A percentile compares a stretch with the other conserved stretches of the same genome.
These are phyloP conservation scores for Pseudoneurospora amorphoporcata DNA, from an alignment of 495 filamentous ascomycete species.

Conservation along the genomic window DNA sequence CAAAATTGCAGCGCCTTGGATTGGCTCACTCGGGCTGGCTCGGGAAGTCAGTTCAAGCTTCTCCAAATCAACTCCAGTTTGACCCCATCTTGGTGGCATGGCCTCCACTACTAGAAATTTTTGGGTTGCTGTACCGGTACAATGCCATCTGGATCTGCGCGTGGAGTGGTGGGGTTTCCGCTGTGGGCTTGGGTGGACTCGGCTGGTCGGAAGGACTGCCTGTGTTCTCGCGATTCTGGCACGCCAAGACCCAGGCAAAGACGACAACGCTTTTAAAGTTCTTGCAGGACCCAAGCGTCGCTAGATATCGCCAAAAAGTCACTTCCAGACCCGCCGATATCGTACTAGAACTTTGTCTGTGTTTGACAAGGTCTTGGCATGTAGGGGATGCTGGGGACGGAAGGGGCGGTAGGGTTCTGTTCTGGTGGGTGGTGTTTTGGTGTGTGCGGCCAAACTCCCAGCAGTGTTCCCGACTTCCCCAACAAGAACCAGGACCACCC, in stretches of 20 bases:
- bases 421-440: conserved; percentile 16
- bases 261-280: conserved; percentile 9
- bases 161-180: conserved; percentile 18
- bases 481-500: conserved; percentile 20
- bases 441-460: not conserved
- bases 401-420: not conserved
- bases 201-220: conserved; percentile 8
- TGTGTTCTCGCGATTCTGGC: not conserved
- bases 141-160: not conserved
- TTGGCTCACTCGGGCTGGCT: not conserved
- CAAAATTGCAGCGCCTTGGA: not conserved
- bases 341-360: not conserved
- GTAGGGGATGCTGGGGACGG: not conserved
- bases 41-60: not conserved
- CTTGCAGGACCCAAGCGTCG: conserved; percentile 7
- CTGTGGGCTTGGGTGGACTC: conserved; percentile 11
- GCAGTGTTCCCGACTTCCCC: conserved; percentile 19
- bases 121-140: conserved; percentile 15
- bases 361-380: not conserved
- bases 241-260: not conserved
- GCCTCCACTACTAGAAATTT: not conserved
- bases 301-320: conserved; percentile 8
- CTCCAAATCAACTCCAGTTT: not conserved
- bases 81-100: not conserved
- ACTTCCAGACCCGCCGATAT: not conserved